Base-by-base conservation (phyloP, 148 eudicot species). In the Arctostaphylos glauca region DNA sequence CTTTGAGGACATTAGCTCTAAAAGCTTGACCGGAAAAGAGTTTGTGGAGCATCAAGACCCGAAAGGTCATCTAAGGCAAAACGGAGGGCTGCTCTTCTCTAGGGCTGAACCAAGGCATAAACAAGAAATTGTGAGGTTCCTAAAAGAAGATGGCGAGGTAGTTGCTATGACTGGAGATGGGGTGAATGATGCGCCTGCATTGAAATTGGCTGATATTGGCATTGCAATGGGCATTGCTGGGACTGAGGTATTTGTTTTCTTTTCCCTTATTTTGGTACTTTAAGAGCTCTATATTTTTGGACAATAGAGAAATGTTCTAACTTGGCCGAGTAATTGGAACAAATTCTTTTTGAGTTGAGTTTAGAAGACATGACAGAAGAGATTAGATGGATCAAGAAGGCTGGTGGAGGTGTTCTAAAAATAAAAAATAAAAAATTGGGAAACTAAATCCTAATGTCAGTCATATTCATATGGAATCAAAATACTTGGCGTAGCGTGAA, bases 151-250 rank as follows among this genome's bases (percentile, higher is more conserved):
- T 43, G 92, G 92, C 25, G 92, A 90, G 73, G 92, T 90, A 41
- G 92, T 90, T 64, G 92, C 92, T 49, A 90, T 90, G 92, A 90
- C 92, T 18, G 78, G 92, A 43, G 94, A 91, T 80, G 94, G 94
- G 52, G 92, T 91, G 18, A 91, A 91, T 86, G 94, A 91, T 79
- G 94, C 94, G 14, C 94, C 92, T 70, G 92, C 94, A 13, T 80
- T 91, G 73, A 91, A 91, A 84, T 81, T 91, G 75, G 94, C 90
- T 83, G 92, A 91, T 86, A 90, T 91, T 68, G 94, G 94, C 9
- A 91, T 91, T 83, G 92, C 94, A 48, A 91, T 91, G 94, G 94
- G 92, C 58, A 91, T 91, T 87, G 89, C 92, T 86, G 92, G 92
- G 50, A 91, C 92, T 15, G 12, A 9, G 13, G 56, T 12, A 53